A percentile compares a stretch with the other conserved stretches of the same genome.
Evolutionary conservation across 2,329 filamentous ascomycete species (phyloP).

Genomic region (Fusarium redolens): DNA sequence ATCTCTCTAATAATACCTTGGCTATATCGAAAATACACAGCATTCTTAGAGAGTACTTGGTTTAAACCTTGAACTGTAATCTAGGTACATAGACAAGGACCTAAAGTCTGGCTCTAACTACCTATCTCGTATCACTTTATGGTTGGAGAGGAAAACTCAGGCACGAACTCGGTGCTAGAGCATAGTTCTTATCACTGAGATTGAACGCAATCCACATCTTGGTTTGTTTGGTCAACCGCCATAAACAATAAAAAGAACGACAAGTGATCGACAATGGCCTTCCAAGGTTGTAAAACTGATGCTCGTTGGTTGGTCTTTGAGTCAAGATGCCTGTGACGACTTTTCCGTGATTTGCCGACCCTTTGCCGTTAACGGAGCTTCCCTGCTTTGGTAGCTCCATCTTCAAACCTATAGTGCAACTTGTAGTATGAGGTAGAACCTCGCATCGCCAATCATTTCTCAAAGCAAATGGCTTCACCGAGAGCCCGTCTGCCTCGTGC

Average conservation of each 20-base stretch:
- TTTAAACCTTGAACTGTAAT: not conserved
- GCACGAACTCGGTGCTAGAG: not conserved
- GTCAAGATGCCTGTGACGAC: constrained; percentile 7
- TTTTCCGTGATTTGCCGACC: constrained; percentile 45
- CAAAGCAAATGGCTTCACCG: constrained; percentile 47
- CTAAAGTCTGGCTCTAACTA: not conserved
- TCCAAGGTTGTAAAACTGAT: constrained; percentile 15
- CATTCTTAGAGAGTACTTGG: not conserved
- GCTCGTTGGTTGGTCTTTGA: constrained; percentile 11
- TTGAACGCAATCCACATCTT: not conserved
- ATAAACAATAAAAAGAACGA: constrained; percentile 7
- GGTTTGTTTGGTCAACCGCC: not conserved
- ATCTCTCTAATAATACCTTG: not conserved
- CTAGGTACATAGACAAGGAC: not conserved
- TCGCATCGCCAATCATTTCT: constrained; percentile 36
- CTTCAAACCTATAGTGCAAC: constrained; percentile 14
- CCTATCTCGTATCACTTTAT: not conserved
- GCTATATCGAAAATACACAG: not conserved
- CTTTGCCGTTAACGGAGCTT: constrained; percentile 42
- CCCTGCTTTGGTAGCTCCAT: constrained; percentile 29
- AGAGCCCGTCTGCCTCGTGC: constrained; percentile 45
- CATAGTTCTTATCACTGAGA: not conserved
- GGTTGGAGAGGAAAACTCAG: not conserved
- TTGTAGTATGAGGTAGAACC: constrained; percentile 7
- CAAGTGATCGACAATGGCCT: constrained; percentile 21